Evolutionary conservation across 441 rosid species (phyloP), one percentile per base, ranked within the genome.

Genomic region (Gossypium gossypioides): DNA sequence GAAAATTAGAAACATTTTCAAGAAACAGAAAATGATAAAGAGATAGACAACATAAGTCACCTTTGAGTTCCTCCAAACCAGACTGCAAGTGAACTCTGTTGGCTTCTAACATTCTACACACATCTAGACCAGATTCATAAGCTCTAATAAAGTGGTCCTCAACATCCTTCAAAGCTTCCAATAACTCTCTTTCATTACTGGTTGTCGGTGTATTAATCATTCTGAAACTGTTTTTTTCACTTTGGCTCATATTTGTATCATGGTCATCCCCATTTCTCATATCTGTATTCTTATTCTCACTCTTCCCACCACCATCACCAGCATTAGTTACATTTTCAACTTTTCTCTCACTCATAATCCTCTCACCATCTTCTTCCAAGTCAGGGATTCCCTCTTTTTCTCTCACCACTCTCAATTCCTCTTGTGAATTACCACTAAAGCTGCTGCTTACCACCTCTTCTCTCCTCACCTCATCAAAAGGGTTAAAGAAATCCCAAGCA

Each of bases 71-170:
- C 74, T 80, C 86, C 27, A 79, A 63, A 65, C 83, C 80, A 68
- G 84, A 79, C 42, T 75, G 86, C 78, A 84, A 59, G 62, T 80
- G 86, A 25, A 80, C 78, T 72, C 76, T 85, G 18, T 74, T 84
- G 18, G 86, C 84, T 67, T 86, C 92, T 40, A 88, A 74, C 87
- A 88, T 84, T 73, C 80, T 84, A 46, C 89, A 84, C 69, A 88
- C 75, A 55, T 82, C 88, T 76, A 82, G 61, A 68, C 92, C 92
- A 60, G 90, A 85, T 48, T 84, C 84, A 79, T 79, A 76, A 67
- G 87, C 87, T 76, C 78, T 83, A n/a, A 77, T 7, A 59, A 88
- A 88, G 77, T 82, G 84, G 74, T 77, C 87, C 69, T 80, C 86
- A 12, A 88, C 72, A 75, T 85, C 86, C 76, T 75, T 81, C 73